These are phyloP conservation scores for Toxicodendron radicans DNA, from an alignment of 345 rosid genomes.

Conservation along the genomic window DNA sequence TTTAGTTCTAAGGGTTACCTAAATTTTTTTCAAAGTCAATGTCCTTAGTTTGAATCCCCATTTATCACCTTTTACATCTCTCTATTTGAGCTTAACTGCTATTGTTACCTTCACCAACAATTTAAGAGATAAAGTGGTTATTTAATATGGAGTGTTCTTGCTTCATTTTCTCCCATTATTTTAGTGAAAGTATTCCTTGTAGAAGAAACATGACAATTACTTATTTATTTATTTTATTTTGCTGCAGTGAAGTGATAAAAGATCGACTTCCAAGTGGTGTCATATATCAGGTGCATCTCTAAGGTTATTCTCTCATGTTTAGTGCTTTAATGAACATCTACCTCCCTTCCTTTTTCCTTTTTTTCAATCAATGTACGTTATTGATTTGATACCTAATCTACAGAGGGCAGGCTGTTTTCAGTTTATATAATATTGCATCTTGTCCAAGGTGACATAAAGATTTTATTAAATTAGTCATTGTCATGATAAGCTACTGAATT, in stretches of 20 bases:
- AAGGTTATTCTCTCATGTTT: neutral
- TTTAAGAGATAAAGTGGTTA: no score
- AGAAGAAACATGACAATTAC: neutral
- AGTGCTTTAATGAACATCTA: neutral
- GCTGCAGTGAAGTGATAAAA: conserved; percentile 76
- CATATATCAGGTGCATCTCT: conserved; percentile 62
- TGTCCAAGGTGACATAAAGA: neutral
- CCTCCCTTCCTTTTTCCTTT: neutral
- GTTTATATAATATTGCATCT: neutral
- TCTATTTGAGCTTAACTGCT: no score
- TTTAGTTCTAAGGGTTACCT: no score
- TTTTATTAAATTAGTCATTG: neutral
- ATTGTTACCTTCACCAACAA: no score
- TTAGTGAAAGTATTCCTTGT: neutral
- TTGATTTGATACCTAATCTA: neutral
- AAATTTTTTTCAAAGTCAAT: no score
- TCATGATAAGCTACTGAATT: neutral
- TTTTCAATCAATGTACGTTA: neutral
- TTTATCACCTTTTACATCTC: no score
- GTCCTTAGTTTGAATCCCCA: no score
- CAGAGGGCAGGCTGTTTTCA: neutral
- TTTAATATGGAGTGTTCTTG: no score
- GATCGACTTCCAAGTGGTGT: conserved; percentile 62
- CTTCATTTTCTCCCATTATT: neutral
- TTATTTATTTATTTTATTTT: neutral